Conservation (phyloP, 352 stramenopile genomes). For the Phytophthora parvispora region DNA sequence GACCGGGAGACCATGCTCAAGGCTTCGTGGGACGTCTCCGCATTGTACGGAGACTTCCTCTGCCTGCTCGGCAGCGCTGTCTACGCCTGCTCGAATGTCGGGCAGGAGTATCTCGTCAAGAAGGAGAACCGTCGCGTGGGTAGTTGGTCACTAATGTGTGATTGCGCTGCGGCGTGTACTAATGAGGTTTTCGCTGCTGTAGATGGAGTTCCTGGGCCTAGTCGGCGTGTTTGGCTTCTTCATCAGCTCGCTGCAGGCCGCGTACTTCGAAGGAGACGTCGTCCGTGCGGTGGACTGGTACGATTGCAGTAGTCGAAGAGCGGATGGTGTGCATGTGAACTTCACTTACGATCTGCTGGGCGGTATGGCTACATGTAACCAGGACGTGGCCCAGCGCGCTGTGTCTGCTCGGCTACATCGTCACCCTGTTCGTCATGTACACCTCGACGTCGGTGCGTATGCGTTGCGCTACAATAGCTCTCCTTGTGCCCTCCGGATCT, state of each 20-base stretch:
- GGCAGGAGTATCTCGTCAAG: conserved; percentile 89
- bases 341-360: conserved; percentile 12
- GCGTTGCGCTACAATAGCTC: neutral
- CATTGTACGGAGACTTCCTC: conserved; percentile 92
- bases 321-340: neutral
- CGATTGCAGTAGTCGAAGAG: conserved; percentile 10
- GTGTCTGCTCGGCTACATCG: conserved; percentile 81
- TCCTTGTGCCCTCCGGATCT: neutral
- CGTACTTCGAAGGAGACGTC: conserved; percentile 81
- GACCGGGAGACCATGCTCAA: conserved; percentile 39
- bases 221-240: conserved; percentile 94
- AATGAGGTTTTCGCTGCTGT: conserved; percentile 20
- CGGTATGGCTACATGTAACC: neutral
- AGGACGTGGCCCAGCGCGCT: conserved; percentile 66
- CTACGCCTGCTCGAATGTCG: conserved; percentile 96
- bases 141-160: neutral
- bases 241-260: conserved; percentile 87
- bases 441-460: conserved; percentile 86
- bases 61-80: conserved; percentile 93
- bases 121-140: conserved; percentile 73
- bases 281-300: conserved; percentile 59
- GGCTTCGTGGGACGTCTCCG: conserved; percentile 48
- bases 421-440: conserved; percentile 94
- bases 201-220: conserved; percentile 96
- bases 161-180: conserved; percentile 2